Evolutionary conservation across 805 yeast genomes (phyloP).

Genomic region (Yamadazyma takamatsuzukensis): DNA sequence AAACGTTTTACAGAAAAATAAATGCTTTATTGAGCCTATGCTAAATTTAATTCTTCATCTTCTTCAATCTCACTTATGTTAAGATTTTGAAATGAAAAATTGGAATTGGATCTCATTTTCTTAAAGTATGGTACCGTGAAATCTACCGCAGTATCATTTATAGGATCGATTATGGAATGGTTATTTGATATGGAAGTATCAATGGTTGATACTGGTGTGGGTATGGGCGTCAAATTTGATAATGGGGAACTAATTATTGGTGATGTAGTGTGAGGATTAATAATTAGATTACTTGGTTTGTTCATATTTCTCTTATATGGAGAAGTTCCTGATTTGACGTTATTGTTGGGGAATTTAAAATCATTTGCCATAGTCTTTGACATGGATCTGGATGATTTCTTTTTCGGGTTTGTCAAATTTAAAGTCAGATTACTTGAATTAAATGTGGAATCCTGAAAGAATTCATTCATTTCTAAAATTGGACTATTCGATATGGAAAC

Average conservation of each 20-base stretch:
- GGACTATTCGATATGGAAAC: slow-evolving; percentile 25
- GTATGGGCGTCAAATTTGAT: slow-evolving; percentile 26
- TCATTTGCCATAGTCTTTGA: slow-evolving; percentile 6
- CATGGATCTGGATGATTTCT: slow-evolving; percentile 1
- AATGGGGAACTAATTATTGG: slow-evolving; percentile 36
- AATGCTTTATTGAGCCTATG: slow-evolving; percentile 1
- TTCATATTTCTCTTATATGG: slow-evolving; percentile 1
- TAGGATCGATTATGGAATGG: slow-evolving; percentile 29
- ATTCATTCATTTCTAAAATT: slow-evolving; percentile 13
- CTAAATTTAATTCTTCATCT: not conserved
- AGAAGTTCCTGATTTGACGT: not conserved
- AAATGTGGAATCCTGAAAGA: slow-evolving; percentile 6
- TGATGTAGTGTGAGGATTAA: slow-evolving; percentile 15
- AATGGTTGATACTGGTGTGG: slow-evolving; percentile 21
- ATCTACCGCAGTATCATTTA: slow-evolving; percentile 38
- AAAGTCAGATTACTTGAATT: not conserved
- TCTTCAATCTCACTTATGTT: not conserved
- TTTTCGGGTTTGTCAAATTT: slow-evolving; percentile 1
- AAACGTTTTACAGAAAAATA: not conserved
- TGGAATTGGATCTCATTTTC: slow-evolving; percentile 6
- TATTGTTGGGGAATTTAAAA: slow-evolving; percentile 9
- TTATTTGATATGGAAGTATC: slow-evolving; percentile 10
- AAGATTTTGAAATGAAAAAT: slow-evolving; percentile 4
- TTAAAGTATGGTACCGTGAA: slow-evolving; percentile 23
- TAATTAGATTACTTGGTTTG: slow-evolving; percentile 1